Conservation (phyloP, 83 land plant genomes). For the Diphasiastrum complanatum region DNA sequence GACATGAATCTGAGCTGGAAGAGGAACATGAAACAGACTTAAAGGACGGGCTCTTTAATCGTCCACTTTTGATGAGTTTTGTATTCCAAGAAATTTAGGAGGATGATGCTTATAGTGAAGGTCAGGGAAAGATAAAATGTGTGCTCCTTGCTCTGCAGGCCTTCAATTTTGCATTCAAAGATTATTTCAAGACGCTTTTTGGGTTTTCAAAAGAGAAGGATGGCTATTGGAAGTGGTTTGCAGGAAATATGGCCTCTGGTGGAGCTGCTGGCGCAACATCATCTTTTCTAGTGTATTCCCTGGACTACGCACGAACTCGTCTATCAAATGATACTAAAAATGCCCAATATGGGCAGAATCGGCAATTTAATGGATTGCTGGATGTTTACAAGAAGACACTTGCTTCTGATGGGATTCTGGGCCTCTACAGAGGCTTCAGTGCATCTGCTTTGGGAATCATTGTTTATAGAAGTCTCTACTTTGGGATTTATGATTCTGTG, state of each 20-base stretch:
- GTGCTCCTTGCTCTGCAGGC: too few species aligned
- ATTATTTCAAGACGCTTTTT: too few species aligned
- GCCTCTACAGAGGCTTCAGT: conserved; percentile 59
- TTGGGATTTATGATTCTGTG: conserved; percentile 61
- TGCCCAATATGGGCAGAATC: conserved; percentile 32
- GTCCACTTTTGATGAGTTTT: too few species aligned
- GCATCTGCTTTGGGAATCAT: conserved; percentile 56
- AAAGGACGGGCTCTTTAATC: too few species aligned
- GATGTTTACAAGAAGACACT: conserved; percentile 58
- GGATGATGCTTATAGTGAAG: too few species aligned
- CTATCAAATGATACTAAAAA: conserved; percentile 39
- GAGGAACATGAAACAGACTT: too few species aligned
- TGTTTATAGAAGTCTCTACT: conserved; percentile 61
- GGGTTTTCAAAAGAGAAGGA: too few species aligned
- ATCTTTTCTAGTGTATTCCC: conserved; percentile 36
- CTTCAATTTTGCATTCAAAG: too few species aligned
- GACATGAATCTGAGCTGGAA: too few species aligned
- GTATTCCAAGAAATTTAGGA: too few species aligned
- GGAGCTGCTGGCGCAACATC: conserved; percentile 43
- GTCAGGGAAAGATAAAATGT: too few species aligned
- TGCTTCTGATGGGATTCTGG: conserved; percentile 48
- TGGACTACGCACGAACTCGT: conserved; percentile 40
- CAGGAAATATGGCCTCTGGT: conserved; percentile 41
- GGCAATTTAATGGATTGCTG: conserved; percentile 46
- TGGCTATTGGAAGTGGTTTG: conserved; percentile 37